These are phyloP conservation scores for Allium sativum DNA, from an alignment of 106 monocot genomes.

Conservation along the genomic window DNA sequence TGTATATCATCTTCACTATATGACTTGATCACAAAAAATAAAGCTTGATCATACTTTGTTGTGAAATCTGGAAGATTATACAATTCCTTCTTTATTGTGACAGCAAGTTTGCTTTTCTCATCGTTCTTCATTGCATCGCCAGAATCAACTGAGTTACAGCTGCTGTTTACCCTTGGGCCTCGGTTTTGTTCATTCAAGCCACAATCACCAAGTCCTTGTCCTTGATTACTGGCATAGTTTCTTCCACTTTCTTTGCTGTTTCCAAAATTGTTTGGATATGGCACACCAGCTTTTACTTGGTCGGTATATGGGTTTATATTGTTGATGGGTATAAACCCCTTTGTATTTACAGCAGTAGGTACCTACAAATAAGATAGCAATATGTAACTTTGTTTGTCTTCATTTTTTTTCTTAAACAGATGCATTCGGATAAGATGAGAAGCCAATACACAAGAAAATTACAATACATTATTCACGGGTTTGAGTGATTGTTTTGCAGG, in stretches of 20 bases:
- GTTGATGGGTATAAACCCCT: conserved; percentile 25
- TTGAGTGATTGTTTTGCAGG: conserved; percentile 27
- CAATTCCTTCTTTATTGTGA: conserved; percentile 30
- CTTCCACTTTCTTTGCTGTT: conserved; percentile 27
- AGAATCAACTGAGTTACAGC: conserved; percentile 3
- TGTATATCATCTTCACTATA: conserved; percentile 69
- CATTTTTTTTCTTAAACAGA: background rate
- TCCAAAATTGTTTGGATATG: conserved; percentile 7
- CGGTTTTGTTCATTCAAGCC: conserved; percentile 45
- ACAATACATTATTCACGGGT: conserved; percentile 34
- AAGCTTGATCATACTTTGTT: conserved; percentile 45
- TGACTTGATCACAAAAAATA: conserved; percentile 62
- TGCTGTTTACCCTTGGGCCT: conserved; percentile 39
- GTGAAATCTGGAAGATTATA: conserved; percentile 67
- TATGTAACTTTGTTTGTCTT: background rate
- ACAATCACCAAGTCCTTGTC: conserved; percentile 20
- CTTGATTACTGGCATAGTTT: conserved; percentile 23
- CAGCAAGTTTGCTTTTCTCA: background rate
- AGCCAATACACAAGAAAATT: background rate
- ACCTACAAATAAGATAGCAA: conserved; percentile 2
- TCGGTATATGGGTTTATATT: conserved; percentile 26
- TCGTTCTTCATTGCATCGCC: conserved; percentile 3
- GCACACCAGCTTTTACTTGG: conserved; percentile 17
- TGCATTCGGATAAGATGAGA: background rate
- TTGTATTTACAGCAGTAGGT: conserved; percentile 9